Conservation (phyloP, 176 grass and related monocot genomes). For the Aechmea fasciata region DNA sequence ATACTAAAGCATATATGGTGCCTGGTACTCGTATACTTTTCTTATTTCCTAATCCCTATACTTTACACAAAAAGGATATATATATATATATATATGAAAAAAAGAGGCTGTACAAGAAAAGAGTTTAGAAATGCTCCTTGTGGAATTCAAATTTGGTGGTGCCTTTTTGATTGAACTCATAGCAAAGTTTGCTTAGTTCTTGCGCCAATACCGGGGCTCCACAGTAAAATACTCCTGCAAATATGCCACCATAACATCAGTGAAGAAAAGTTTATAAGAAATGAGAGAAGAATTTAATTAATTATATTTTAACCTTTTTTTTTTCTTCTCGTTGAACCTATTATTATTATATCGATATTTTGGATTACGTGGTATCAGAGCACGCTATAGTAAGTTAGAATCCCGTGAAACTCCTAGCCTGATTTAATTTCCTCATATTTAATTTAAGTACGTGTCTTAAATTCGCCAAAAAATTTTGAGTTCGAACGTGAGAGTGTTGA, state of each 20-base stretch:
- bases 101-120: slow-evolving; percentile 22
- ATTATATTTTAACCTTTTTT: no score
- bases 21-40: background rate
- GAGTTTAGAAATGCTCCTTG: slow-evolving; percentile 78
- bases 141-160: slow-evolving; percentile 86
- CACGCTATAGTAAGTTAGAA: no score
- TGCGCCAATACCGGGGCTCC: slow-evolving; percentile 62
- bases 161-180: slow-evolving; percentile 50
- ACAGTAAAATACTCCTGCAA: slow-evolving; percentile 91
- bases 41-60: background rate
- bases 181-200: slow-evolving; percentile 71
- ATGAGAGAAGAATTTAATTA: no score
- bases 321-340: no score
- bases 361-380: no score
- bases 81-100: slow-evolving; percentile 4
- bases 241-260: background rate
- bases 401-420: no score
- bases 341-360: no score
- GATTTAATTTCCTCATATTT: no score
- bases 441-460: no score
- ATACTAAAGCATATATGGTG: background rate
- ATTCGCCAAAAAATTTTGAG: no score
- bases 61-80: slow-evolving; percentile 7
- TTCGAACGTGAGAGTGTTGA: no score
- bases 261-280: no score